Evolutionary conservation across 306 rosid genomes (phyloP).

Genomic region (Cicer pinnatifidum): DNA sequence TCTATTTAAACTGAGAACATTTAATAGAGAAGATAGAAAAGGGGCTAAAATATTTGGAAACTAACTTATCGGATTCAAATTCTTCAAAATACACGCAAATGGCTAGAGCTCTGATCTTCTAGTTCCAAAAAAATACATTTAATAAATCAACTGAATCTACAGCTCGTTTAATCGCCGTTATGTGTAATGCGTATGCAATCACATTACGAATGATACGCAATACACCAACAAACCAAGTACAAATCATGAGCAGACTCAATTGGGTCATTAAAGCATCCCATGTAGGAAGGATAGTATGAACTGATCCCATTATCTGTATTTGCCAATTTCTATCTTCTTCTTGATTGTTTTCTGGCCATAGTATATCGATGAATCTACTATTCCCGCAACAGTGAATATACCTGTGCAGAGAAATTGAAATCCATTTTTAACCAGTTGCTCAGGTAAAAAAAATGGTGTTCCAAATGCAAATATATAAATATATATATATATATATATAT

Average conservation of each 20-base stretch:
- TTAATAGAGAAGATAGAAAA: not conserved
- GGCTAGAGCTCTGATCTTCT: not conserved
- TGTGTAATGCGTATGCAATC: conserved; percentile 17
- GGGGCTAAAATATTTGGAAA: conserved; percentile 4
- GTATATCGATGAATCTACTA: conserved; percentile 75
- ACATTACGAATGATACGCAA: conserved; percentile 24
- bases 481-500: not conserved
- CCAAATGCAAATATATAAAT: not conserved
- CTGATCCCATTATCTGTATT: conserved; percentile 50
- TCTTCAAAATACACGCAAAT: conserved; percentile 26
- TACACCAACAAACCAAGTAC: conserved; percentile 29
- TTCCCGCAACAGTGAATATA: conserved; percentile 78
- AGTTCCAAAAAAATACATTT: conserved; percentile 29
- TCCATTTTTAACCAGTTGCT: conserved; percentile 30
- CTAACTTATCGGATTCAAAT: conserved; percentile 24
- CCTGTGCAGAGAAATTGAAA: conserved; percentile 52
- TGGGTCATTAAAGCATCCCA: conserved; percentile 13
- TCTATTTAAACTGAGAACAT: not conserved
- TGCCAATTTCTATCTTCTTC: conserved; percentile 71
- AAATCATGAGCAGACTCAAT: conserved; percentile 35
- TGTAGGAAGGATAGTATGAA: conserved; percentile 27
- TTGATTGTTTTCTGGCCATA: conserved; percentile 73
- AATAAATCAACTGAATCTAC: conserved; percentile 30
- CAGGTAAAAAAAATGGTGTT: not conserved
- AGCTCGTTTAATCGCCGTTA: conserved; percentile 35